Conservation (phyloP, 1,284 basidiomycete species). For the Ganoderma leucocontextum region DNA sequence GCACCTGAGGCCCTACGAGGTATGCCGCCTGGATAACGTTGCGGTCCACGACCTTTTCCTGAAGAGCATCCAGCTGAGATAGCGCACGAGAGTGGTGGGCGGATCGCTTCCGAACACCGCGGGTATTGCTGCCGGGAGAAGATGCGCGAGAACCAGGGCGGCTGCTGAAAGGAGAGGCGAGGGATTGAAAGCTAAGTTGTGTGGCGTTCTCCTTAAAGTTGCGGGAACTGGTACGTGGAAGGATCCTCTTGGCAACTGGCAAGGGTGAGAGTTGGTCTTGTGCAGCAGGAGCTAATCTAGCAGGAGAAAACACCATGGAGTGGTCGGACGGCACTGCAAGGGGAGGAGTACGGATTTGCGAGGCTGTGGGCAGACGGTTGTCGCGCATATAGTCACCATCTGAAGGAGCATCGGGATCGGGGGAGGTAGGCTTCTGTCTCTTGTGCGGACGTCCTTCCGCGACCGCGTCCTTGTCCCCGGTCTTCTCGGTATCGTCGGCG, state of each 20-base stretch:
- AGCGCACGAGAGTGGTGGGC: conserved; percentile 43
- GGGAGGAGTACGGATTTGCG: conserved; percentile 31
- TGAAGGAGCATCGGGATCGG: conserved; percentile 12
- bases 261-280: conserved; percentile 51
- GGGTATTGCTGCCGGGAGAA: conserved; percentile 46
- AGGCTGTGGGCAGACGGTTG: conserved; percentile 20
- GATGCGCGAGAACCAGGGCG: conserved; percentile 51
- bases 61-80: conserved; percentile 38
- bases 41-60: conserved; percentile 22
- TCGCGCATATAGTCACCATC: conserved; percentile 30
- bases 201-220: conserved; percentile 56
- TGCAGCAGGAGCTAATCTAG: conserved; percentile 15
- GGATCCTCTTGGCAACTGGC: conserved; percentile 51
- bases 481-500: conserved; percentile 10
- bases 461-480: conserved; percentile 11
- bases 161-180: conserved; percentile 51
- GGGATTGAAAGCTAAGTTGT: conserved; percentile 33
- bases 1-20: not conserved
- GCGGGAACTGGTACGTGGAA: conserved; percentile 54
- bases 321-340: conserved; percentile 31
- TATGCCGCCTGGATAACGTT: conserved; percentile 12
- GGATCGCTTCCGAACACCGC: conserved; percentile 28
- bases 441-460: conserved; percentile 32
- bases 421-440: conserved; percentile 29
- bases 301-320: conserved; percentile 29